A percentile compares a stretch with the other conserved stretches of the same genome.
phyloP scores from a whole-genome alignment of 2,329 filamentous ascomycete species.

The Claviceps spartinae region DNA sequence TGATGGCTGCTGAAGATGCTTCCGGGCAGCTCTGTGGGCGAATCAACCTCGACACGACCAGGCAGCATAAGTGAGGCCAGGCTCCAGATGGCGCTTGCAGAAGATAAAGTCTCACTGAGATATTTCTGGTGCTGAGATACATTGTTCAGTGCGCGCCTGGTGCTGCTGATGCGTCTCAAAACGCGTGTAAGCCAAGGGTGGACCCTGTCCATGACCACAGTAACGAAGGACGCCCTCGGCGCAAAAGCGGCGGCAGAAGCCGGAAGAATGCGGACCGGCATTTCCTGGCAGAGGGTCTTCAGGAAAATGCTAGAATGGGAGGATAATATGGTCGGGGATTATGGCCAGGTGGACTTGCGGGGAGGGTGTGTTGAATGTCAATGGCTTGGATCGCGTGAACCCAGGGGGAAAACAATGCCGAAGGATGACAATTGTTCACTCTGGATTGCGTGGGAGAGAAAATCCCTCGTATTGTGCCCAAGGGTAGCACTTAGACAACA shows the following conservation, averaged over 20 bases:
- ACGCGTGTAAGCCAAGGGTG: constrained; percentile 96
- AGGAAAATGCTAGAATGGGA: not conserved
- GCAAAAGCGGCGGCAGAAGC: constrained; percentile 95
- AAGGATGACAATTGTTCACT: too few species aligned
- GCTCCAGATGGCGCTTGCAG: constrained; percentile 84
- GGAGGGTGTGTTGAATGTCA: too few species aligned
- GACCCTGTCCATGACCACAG: constrained; percentile 85
- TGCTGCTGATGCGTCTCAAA: constrained; percentile 88
- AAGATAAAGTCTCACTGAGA: constrained; percentile 86
- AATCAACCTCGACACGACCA: constrained; percentile 74
- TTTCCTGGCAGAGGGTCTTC: constrained; percentile 25
- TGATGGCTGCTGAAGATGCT: constrained; percentile 76
- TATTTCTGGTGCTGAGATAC: constrained; percentile 91
- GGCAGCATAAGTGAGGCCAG: constrained; percentile 85
- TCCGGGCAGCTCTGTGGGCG: constrained; percentile 73
- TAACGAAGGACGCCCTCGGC: constrained; percentile 76
- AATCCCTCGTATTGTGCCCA: too few species aligned
- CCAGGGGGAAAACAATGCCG: too few species aligned
- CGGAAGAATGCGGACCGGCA: constrained; percentile 88
- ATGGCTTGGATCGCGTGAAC: too few species aligned
- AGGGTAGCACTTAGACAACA: too few species aligned
- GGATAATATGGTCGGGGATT: too few species aligned
- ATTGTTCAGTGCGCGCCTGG: constrained; percentile 95
- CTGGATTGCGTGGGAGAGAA: too few species aligned
- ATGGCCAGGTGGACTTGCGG: too few species aligned